Conservation (phyloP, 345 rosid genomes). For the Camelina sativa region DNA sequence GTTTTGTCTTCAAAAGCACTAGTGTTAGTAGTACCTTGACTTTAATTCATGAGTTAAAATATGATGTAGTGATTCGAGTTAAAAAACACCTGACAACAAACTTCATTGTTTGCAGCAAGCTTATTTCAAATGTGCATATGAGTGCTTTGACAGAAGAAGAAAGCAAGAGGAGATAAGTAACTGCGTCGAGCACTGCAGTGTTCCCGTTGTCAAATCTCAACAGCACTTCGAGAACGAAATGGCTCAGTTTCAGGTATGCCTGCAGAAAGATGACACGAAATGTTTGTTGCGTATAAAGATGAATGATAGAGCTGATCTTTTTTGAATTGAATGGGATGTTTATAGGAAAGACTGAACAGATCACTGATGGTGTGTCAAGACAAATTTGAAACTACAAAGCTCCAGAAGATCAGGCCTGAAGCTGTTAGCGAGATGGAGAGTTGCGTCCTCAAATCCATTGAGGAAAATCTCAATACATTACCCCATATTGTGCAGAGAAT, state of each 20-base stretch:
- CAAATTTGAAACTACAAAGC: constrained; percentile 75
- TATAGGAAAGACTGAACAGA: constrained; percentile 83
- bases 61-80: neutral
- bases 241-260: constrained; percentile 79
- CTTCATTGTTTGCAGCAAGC: constrained; percentile 71
- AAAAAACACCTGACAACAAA: neutral
- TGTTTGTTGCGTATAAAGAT: neutral
- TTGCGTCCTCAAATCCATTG: constrained; percentile 73
- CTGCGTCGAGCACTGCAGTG: constrained; percentile 82
- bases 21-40: neutral
- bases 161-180: constrained; percentile 76
- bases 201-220: constrained; percentile 76
- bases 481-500: constrained; percentile 74
- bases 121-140: constrained; percentile 89
- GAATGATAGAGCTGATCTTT: neutral
- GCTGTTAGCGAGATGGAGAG: constrained; percentile 65
- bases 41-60: neutral
- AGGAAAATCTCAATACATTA: constrained; percentile 65
- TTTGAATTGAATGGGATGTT: neutral
- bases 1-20: neutral
- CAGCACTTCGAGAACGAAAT: constrained; percentile 84
- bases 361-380: constrained; percentile 93
- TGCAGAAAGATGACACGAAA: neutral
- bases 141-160: constrained; percentile 83
- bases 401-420: constrained; percentile 58